Evolutionary conservation across 2,329 filamentous ascomycete species (phyloP), one percentile per base, ranked within the genome.

Genomic region (Diaporthe batatas): DNA sequence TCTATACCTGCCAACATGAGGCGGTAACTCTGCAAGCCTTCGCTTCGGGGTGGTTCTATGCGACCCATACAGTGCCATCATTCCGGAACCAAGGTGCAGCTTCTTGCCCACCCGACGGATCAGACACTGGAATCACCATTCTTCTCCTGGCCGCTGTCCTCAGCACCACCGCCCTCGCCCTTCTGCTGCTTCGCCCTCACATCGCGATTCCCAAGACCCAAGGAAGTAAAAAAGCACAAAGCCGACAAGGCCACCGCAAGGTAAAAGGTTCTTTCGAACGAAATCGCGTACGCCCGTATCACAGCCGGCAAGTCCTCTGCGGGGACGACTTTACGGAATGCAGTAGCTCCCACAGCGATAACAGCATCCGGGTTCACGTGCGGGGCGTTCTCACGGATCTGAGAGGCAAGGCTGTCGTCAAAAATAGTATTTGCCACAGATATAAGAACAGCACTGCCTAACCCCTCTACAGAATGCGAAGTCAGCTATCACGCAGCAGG

Each of bases 191-290:
- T 67, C 14, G n/a, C 47, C 47, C 85, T 82, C 47, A 87, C 79
- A 75, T 84, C 83, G 14, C 81, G 82, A 81, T 84, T 87, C 0
- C 86, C 86, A 76, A 88, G 82, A 0, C 85, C 86, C 76, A 82
- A 84, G 0, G 80, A 77, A 1, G 81, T 77, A 0, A 83, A 32
- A 29, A 86, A 81, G 47, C 77, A 76, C 2, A 68, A 74, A 14
- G 74, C 78, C 2, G 79, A 78, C n/a, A 81, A 68, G 0, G 78
- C 82, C 1, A 81, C 78, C 6, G 80, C 79, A 29, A 86, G 70
- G 73, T 84, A 86, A 64, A 86, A 86, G 0, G 82, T 79, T 1
- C 76, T 74, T 67, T 81, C 78, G 23, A 86, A 73, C 42, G 79
- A 79, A 49, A 79, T 77, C n/a, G 79, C 74, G 73, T 86, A 86